phyloP scores from a whole-genome alignment of 2,329 filamentous ascomycete species.

The Pleomassaria siparia region DNA sequence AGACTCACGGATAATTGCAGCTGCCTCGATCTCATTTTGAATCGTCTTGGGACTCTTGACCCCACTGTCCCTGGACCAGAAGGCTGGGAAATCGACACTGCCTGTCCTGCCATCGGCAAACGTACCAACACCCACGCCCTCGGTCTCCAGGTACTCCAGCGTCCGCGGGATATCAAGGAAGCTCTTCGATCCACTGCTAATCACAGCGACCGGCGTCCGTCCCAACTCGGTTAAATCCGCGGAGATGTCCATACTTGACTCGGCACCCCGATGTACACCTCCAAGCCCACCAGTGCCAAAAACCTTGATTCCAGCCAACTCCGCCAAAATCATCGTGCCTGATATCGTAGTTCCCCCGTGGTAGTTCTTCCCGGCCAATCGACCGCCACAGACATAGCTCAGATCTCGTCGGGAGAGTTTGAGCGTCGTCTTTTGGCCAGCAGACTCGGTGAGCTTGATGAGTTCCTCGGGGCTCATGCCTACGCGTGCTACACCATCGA shows the following conservation, averaged over 20 bases:
- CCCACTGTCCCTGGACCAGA: slow-evolving; percentile 88
- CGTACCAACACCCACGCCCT: slow-evolving; percentile 80
- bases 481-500: slow-evolving; percentile 80
- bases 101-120: slow-evolving; percentile 80
- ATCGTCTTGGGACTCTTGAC: slow-evolving; percentile 76
- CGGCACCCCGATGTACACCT: slow-evolving; percentile 87
- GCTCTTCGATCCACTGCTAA: slow-evolving; percentile 91
- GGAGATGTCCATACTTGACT: slow-evolving; percentile 87
- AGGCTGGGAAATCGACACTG: slow-evolving; percentile 82
- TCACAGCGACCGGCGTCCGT: slow-evolving; percentile 81
- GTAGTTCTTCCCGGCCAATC: slow-evolving; percentile 65
- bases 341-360: slow-evolving; percentile 93
- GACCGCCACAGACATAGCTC: slow-evolving; percentile 75
- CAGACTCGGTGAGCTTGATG: slow-evolving; percentile 64
- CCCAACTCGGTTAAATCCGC: slow-evolving; percentile 94
- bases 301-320: slow-evolving; percentile 82
- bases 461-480: slow-evolving; percentile 75
- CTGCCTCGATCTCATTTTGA: slow-evolving; percentile 76
- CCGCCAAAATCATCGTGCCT: slow-evolving; percentile 87
- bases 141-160: slow-evolving; percentile 74
- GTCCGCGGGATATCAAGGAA: slow-evolving; percentile 92
- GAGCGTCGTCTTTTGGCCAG: slow-evolving; percentile 66
- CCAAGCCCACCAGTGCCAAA: slow-evolving; percentile 95
- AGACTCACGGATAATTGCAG: slow-evolving; percentile 73
- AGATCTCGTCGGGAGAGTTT: slow-evolving; percentile 90